Base-by-base conservation (phyloP, 805 yeast genomes). In the Candida easanensis region DNA sequence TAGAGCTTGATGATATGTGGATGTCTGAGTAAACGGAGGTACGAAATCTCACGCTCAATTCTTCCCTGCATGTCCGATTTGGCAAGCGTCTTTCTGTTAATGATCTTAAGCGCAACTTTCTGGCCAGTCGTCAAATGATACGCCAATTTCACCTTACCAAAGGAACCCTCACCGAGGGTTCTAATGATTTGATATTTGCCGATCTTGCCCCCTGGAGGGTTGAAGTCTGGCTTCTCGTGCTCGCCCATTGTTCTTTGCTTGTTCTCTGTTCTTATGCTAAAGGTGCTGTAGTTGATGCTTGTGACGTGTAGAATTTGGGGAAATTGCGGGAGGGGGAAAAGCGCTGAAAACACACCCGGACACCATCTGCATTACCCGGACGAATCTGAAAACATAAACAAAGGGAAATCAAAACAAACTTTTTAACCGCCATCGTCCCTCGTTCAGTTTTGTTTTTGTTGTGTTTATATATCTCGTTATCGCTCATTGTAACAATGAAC, bases 51-150 rank as follows among this genome's bases (percentile, higher is more conserved):
- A 55, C 98, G 75, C 70, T 91, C 98, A 22, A 91, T 82, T 50
- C 98, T 74, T 21, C 97, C 97, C 61, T 90, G 97, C 98, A 90
- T 90, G 65, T 90, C 98, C 9, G 89, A 80, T 61, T 91, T 91
- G 37, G 97, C 95, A 61, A 90, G 71, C 0, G 96, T 88, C 65
- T 88, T 88, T 51, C 95, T 74, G 64, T 91, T 88, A 69, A 91
- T 91, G 63, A 90, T 91, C 63, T 90, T 90, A 49, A 90, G 71
- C 2, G 98, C 98, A 18, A 90, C 98, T 49, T 84, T 76, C 57
- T 90, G 96, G 31, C 95, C 95, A 3, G 97, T 90, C 13, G 87
- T 84, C 51, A 87, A 71, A 64, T 91, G 97, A 61, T 83, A 85
- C 16, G 95, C 95, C 55, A 90, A 71, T 62, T 90, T 90, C 51